Base-by-base conservation (phyloP, 768 basidiomycete genomes). In the Royoungia palumana region DNA sequence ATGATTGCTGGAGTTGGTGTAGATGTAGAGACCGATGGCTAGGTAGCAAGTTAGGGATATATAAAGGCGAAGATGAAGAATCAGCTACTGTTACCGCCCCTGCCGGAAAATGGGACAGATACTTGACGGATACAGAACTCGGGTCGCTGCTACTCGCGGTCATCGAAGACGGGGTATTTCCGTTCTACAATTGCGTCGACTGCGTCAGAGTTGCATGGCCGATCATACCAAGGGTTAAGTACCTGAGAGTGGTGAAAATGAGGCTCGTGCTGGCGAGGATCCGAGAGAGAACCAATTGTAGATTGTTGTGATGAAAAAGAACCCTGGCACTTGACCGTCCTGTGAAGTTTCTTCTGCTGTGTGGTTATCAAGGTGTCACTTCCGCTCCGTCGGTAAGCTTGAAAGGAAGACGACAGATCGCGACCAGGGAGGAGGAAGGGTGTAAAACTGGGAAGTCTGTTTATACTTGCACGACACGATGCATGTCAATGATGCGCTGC, bases 401-500 rank as follows among this genome's bases (percentile, higher is more conserved):
- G 44, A 28, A 40, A 41, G 34, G 32, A 52, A 34, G 36, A 17
- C 2, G 34, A 39, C 22, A 36, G 28, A 28, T 28, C 10, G 32
- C 32, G 32, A 32, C 35, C 21, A 24, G 11, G 19, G 10, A 49
- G n/a, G 35, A 7, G 8, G 45, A n/a, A 24, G 41, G 28, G 17
- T 9, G 36, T 16, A 20, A 1, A 4, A 13, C 11, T 28, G 28
- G 28, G 13, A 11, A 24, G 36, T 19, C 35, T 10, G 36, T 58
- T 50, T 66, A 62, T 48, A 55, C 49, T 45, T 51, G 48, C 41
- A 40, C 27, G 24, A 50, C 56, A 54, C 54, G 52, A 44, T 47
- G 60, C 53, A 51, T 38, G 46, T 25, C 24, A 25, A 25, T 25
- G 24, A 25, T 4, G 24, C 24, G 44, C n/a, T n/a, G n/a, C 20